Conservation (phyloP, 495 filamentous ascomycete species). For the Aspergillus saccharolyticus region DNA sequence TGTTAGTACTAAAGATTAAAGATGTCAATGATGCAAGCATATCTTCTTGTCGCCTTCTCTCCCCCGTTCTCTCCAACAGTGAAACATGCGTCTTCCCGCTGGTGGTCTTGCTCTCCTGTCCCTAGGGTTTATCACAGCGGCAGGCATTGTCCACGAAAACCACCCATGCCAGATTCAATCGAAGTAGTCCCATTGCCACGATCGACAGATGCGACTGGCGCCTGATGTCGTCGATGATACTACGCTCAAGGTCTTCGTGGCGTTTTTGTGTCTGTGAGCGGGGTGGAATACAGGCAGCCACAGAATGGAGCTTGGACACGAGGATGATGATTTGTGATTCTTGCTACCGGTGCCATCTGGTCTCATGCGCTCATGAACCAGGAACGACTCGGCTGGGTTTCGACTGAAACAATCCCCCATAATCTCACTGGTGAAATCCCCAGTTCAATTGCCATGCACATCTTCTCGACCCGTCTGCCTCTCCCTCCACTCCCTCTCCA, state of each 20-base stretch:
- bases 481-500: conserved; percentile 43
- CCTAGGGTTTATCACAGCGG: neutral
- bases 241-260: conserved; percentile 19
- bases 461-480: neutral
- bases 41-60: neutral
- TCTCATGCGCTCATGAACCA: too few species aligned
- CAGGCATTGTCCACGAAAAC: neutral
- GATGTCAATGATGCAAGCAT: too few species aligned
- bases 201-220: conserved; percentile 8
- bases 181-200: conserved; percentile 20
- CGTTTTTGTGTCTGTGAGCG: conserved; percentile 20
- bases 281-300: conserved; percentile 20
- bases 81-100: neutral
- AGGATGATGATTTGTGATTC: too few species aligned
- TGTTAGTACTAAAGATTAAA: too few species aligned
- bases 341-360: too few species aligned
- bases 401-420: too few species aligned
- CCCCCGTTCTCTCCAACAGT: neutral
- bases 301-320: conserved; percentile 21
- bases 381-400: too few species aligned
- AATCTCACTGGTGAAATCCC: too few species aligned
- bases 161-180: conserved; percentile 18
- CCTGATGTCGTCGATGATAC: conserved; percentile 20
- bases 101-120: neutral
- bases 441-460: too few species aligned